phyloP scores from a whole-genome alignment of 345 rosid genomes.

The Diplotaxis tenuifolia region DNA sequence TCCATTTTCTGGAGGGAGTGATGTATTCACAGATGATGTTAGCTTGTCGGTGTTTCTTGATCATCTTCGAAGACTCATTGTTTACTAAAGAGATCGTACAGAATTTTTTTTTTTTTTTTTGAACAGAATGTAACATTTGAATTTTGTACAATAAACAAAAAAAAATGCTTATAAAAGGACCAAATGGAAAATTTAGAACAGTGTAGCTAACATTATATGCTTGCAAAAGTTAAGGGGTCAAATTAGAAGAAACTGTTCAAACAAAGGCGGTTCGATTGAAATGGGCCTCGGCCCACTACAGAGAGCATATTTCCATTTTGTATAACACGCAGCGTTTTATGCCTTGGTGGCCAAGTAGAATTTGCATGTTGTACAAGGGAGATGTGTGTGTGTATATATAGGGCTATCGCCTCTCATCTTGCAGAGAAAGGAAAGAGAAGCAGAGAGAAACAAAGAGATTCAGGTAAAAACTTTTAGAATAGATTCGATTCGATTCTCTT shows the following conservation, averaged over 20 bases:
- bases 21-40: conserved; percentile 87
- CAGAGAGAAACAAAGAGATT: conserved; percentile 4
- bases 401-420: conserved; percentile 2
- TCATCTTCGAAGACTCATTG: conserved; percentile 88
- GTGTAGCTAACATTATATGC: background rate
- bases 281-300: background rate
- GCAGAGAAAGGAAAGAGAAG: conserved; percentile 20
- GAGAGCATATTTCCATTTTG: background rate
- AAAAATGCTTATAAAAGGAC: background rate
- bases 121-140: background rate
- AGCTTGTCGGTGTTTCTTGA: conserved; percentile 93
- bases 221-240: background rate
- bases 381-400: background rate
- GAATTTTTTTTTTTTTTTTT: background rate
- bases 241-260: background rate
- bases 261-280: background rate
- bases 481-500: conserved; percentile 10
- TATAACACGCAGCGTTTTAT: conserved; percentile 14
- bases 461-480: too few relatives aligned
- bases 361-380: background rate
- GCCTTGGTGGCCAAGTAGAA: conserved; percentile 12
- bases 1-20: conserved; percentile 50
- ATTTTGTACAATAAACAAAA: background rate
- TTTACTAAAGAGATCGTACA: conserved; percentile 41
- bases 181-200: background rate